Base-by-base conservation (phyloP, 352 stramenopile species). In the Phytophthora palmivora region DNA sequence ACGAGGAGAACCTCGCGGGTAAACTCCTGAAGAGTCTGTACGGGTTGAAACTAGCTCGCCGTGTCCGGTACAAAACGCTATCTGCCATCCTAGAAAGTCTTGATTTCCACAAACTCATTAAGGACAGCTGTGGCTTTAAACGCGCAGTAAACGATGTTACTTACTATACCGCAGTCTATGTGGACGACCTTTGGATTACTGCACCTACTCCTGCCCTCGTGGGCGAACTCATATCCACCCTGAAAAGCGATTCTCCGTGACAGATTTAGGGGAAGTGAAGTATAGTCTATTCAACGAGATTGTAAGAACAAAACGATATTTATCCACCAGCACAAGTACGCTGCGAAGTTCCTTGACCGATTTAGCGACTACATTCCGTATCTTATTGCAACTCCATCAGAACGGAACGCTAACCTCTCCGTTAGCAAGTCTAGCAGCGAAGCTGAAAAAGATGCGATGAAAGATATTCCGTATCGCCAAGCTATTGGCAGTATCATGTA, bases 261-360 rank as follows among this genome's bases (percentile, higher is more conserved):
- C 30, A 28, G 46, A 66, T 58, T 32, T 53, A 58, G 57, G 54
- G 47, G 18, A 65, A 22, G 47, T 49, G 41, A 60, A 33, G 16
- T 59, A 67, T 51, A 36, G 55, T 63, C 36, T 12, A 63, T 63
- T 45, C 43, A 62, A 57, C 34, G 51, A 18, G 52, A 56, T 26
- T 43, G 34, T 45, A 62, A 67, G 37, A 50, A 51, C 16, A 37
- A 52, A 54, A 63, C 60, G 34, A 64, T 64, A 6, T 64, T 49
- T 41, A 59, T 58, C 28, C 36, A 58, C 37, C 44, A 63, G 18
- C 59, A 63, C 37, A 64, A 69, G 14, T 63, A 69, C 45, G 60
- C 60, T 63, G 58, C 60, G 32, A 58, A 63, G 52, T 46, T 63
- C 50, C 26, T 69, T 49, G 58, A 66, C 33, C 38, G 45, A 2